Base-by-base conservation (phyloP, 345 rosid genomes). In the Melaleuca alternifolia region DNA sequence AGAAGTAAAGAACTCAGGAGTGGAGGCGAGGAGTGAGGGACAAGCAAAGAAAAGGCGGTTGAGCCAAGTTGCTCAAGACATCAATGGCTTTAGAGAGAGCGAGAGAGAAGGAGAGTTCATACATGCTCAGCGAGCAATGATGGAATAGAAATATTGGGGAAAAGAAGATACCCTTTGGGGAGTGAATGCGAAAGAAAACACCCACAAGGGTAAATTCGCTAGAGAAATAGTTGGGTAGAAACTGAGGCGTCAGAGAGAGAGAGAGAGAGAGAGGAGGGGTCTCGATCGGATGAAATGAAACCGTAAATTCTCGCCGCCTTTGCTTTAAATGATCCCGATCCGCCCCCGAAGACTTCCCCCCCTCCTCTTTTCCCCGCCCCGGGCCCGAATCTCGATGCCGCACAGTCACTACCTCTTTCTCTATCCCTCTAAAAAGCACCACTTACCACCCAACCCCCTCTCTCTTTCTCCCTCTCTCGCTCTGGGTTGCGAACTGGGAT, bases 281-380 rank as follows among this genome's bases (percentile, higher is more conserved):
- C 48, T 37, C 79, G 37, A 37, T 71, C 79, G 48, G 48, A 37
- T 71, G 79, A 71, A 85, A 83, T 86, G 88, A 87, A 76, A 90
- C 86, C 90, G 87, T 88, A 92, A 92, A 91, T 86, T 89, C 91
- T 92, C 92, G 97, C 98, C 98, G 98, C 93, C 97, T 92, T 91
- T 91, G 94, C 94, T 89, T 91, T 91, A 92, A 94, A 92, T 93
- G 92, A 85, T 28, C 84, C 88, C 90, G 96, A 91, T 90, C 90
- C 56, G 91, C 89, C 81, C 81, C 86, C 33, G 86, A 90, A 89
- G 90, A 87, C 87, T 84, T 54, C 86, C 82, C 62, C 54, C 52
- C 90, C 92, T 37, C 65, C 28, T 84, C 12, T 62, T 71, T 85
- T 2, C 23, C 83, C 86, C 89, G 90, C 2, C 20, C 46, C 48